phyloP scores from a whole-genome alignment of 2,329 filamentous ascomycete genomes.

The Scytalidium lignicola region DNA sequence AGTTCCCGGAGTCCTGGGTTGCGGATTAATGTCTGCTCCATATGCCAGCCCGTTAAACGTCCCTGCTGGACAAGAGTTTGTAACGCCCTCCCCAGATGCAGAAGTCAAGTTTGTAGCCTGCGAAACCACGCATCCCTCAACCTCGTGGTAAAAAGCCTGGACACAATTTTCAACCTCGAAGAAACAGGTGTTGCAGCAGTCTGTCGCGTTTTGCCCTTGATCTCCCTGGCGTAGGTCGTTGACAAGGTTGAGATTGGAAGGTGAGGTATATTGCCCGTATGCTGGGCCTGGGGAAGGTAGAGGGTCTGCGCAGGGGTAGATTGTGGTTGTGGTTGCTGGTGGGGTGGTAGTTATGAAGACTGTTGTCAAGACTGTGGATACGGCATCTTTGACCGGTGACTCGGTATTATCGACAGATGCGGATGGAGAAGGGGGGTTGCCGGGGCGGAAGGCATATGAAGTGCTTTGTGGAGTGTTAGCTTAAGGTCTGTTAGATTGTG shows the following conservation, averaged over 20 bases:
- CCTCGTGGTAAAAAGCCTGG: constrained; percentile 3
- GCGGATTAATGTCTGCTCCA: constrained; percentile 1
- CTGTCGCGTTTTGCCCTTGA: neutral
- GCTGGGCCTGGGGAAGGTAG: neutral
- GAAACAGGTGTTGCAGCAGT: constrained; percentile 5
- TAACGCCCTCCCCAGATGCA: neutral
- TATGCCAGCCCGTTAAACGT: constrained; percentile 1
- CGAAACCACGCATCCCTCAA: constrained; percentile 4
- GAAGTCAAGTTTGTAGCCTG: constrained; percentile 1
- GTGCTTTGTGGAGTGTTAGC: neutral
- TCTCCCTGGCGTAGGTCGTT: neutral
- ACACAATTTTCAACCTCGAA: constrained; percentile 3
- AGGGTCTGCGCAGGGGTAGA: constrained; percentile 1
- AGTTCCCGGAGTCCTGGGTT: neutral
- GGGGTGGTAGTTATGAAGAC: neutral
- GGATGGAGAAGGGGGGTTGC: neutral
- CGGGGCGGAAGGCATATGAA: neutral
- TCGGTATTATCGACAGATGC: neutral
- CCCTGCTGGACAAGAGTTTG: neutral
- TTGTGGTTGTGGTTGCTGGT: neutral
- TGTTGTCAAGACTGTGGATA: neutral
- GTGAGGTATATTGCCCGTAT: neutral
- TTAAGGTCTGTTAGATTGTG: neutral
- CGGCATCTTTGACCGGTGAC: neutral
- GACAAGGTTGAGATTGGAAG: neutral